These are phyloP conservation scores for Linum tenue DNA, from an alignment of 345 rosid genomes.

Conservation along the genomic window DNA sequence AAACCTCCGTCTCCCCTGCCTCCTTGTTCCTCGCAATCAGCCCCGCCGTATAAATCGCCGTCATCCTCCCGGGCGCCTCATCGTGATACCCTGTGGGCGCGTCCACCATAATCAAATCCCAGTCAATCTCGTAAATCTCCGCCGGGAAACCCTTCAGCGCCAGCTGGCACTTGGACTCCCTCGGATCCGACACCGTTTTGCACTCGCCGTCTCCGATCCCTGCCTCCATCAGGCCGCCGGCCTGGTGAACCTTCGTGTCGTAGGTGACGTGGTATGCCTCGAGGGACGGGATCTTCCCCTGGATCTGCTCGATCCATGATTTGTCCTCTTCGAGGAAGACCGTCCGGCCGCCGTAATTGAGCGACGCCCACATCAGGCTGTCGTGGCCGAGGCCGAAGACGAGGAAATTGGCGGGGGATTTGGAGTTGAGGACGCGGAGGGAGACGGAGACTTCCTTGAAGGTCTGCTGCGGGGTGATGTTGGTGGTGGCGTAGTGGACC, in stretches of 20 bases:
- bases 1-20: slow-evolving; percentile 61
- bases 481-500: slow-evolving; percentile 63
- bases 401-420: slow-evolving; percentile 76
- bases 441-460: slow-evolving; percentile 65
- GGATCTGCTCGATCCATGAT: slow-evolving; percentile 59
- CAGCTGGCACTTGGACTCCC: slow-evolving; percentile 49
- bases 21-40: slow-evolving; percentile 63
- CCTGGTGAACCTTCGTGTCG: slow-evolving; percentile 54
- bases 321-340: slow-evolving; percentile 79
- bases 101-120: slow-evolving; percentile 96
- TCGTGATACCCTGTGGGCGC: slow-evolving; percentile 84
- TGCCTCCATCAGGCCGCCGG: slow-evolving; percentile 37
- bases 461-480: slow-evolving; percentile 87
- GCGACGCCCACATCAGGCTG: slow-evolving; percentile 84
- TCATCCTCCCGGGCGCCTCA: slow-evolving; percentile 85
- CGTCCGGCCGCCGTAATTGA: slow-evolving; percentile 80
- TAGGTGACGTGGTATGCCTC: slow-evolving; percentile 73
- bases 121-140: slow-evolving; percentile 51
- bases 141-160: slow-evolving; percentile 58
- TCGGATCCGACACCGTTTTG: slow-evolving; percentile 38
- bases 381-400: slow-evolving; percentile 83
- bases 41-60: slow-evolving; percentile 76
- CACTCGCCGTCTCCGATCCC: slow-evolving; percentile 39
- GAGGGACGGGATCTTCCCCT: slow-evolving; percentile 33
- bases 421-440: slow-evolving; percentile 44